Evolutionary conservation across 257 asterid genomes (phyloP), one percentile per base, ranked within the genome.

Genomic region (Nyctanthes arbortristis): DNA sequence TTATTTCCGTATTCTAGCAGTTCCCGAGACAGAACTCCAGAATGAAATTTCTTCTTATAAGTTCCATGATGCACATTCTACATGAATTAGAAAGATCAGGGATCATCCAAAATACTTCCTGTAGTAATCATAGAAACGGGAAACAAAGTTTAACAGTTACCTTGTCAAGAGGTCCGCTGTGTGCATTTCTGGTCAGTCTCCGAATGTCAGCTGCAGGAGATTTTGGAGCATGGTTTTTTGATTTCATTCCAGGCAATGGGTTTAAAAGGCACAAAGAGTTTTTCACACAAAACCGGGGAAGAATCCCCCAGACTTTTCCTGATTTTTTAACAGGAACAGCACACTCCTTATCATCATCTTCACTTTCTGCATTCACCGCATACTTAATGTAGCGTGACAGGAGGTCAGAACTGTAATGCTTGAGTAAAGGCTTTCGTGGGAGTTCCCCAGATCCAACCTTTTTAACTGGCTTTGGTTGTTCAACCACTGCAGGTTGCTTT

Each of bases 131-230:
- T 24, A 66, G n/a, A 67, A 20, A 37, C 12, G 25, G 0, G 28
- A 58, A 37, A 9, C 29, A 10, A 30, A 24, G 33, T 25, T 47
- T 5, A 28, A 61, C 37, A 40, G 12, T 63, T 77, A 91, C 97
- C 97, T 88, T 89, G 59, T 86, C 90, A 31, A 94, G 85, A 65
- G 99, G 97, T 63, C 99, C 99, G 75, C 99, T 94, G 49, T 75
- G 86, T 0, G 97, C 87, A 60, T 80, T 89, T 81, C 96, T 84
- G n/a, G 88, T 66, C 45, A 88, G 63, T 79, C 91, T 79, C 35
- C 81, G 74, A 67, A 79, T 80, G 5, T 86, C 88, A 45, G 32
- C 73, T 10, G 70, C 73, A 5, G 87, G 57, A 73, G 96, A 86
- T 10, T 84, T 73, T 27, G 92, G 84, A 31, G 85, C 34, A 7